Evolutionary conservation across 352 stramenopile species (phyloP).

Genomic region (Phytopythium cucurbitacearum): DNA sequence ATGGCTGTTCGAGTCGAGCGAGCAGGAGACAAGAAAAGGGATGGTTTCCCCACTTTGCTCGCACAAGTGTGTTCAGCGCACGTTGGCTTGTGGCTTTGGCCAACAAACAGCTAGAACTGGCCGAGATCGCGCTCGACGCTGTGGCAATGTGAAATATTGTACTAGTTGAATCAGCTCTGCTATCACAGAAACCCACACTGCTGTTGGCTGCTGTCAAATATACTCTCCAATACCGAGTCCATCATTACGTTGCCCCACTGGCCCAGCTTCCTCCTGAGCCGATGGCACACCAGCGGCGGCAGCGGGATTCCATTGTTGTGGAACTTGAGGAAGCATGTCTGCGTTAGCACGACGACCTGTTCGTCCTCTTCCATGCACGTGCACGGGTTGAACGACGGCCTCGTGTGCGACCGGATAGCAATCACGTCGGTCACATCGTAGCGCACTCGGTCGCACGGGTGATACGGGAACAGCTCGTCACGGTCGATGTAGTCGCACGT

Average conservation of each 20-base stretch:
- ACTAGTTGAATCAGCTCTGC: neutral
- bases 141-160: neutral
- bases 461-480: conserved; percentile 40
- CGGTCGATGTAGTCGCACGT: conserved; percentile 28
- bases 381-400: conserved; percentile 4
- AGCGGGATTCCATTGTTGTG: conserved; percentile 15
- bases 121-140: no score
- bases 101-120: no score
- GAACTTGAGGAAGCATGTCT: conserved; percentile 25
- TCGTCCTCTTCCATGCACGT: conserved; percentile 8
- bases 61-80: no score
- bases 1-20: no score
- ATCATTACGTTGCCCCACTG: conserved; percentile 45
- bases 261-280: conserved; percentile 30
- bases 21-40: no score
- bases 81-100: no score
- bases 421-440: conserved; percentile 25
- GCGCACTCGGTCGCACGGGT: conserved; percentile 14
- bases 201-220: conserved; percentile 3
- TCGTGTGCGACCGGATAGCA: conserved; percentile 15
- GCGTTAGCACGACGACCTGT: conserved; percentile 26
- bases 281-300: conserved; percentile 16
- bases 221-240: conserved; percentile 13
- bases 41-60: no score
- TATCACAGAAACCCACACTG: neutral